These are phyloP conservation scores for Kodamaea sagamina DNA, from an alignment of 805 yeast genomes.

Conservation along the genomic window DNA sequence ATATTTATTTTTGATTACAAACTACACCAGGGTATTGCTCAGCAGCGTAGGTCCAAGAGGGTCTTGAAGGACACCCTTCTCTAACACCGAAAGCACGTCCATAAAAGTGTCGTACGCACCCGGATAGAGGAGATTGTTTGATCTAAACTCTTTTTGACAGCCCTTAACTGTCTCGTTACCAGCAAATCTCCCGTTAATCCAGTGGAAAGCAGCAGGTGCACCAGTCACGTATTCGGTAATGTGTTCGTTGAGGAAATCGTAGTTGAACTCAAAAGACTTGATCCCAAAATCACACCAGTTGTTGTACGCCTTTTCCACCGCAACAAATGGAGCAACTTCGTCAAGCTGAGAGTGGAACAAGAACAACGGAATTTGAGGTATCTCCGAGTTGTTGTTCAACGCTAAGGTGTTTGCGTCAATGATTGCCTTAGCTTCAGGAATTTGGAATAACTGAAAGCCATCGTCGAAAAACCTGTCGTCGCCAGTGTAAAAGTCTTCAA, in stretches of 20 bases:
- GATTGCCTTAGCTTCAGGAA: slow-evolving; percentile 3
- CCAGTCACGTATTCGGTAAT: slow-evolving; percentile 15
- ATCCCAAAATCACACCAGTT: slow-evolving; percentile 27
- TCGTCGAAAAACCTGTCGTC: slow-evolving; percentile 11
- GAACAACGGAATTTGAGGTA: slow-evolving; percentile 13
- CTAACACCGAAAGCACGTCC: not conserved
- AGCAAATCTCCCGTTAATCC: slow-evolving; percentile 20
- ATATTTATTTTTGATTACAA: too few relatives aligned
- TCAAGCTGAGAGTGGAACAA: slow-evolving; percentile 16
- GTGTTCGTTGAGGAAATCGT: slow-evolving; percentile 29
- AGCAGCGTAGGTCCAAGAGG: not conserved
- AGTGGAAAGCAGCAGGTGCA: slow-evolving; percentile 22
- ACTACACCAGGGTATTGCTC: too few relatives aligned
- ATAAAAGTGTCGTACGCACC: slow-evolving; percentile 23
- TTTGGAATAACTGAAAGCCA: slow-evolving; percentile 14
- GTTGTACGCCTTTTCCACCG: slow-evolving; percentile 20
- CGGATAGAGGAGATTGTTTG: slow-evolving; percentile 46
- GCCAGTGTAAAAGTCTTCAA: slow-evolving; percentile 16
- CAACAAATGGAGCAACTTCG: slow-evolving; percentile 15
- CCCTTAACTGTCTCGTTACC: slow-evolving; percentile 20
- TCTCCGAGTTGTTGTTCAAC: not conserved
- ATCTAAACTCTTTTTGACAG: slow-evolving; percentile 41
- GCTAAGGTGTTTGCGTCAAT: slow-evolving; percentile 1
- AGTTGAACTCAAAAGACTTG: slow-evolving; percentile 25
- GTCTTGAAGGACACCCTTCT: not conserved